phyloP scores from a whole-genome alignment of 164 flowering plant genomes.

The Echeveria elegans region DNA sequence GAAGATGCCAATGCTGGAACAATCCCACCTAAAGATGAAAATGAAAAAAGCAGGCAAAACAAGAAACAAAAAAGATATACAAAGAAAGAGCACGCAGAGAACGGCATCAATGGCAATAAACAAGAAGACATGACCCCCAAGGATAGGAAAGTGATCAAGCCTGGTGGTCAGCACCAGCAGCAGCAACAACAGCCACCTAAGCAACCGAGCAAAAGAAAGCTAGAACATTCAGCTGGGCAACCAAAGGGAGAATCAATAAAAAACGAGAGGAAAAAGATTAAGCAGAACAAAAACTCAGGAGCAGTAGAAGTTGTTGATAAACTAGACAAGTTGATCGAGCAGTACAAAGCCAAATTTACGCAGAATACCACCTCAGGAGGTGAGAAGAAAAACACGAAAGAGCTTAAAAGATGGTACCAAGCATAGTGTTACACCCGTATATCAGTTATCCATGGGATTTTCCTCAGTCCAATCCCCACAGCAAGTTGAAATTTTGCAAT shows the following conservation, averaged over 20 bases:
- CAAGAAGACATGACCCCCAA: constrained; percentile 14
- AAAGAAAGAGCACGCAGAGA: constrained; percentile 12
- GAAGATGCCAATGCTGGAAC: constrained; percentile 16
- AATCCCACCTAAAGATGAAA: constrained; percentile 9
- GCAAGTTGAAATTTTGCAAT: too few species aligned
- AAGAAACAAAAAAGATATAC: constrained; percentile 33
- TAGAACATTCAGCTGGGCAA: constrained; percentile 16
- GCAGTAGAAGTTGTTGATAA: constrained; percentile 51
- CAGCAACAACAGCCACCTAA: background rate
- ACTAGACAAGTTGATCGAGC: constrained; percentile 69
- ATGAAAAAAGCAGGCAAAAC: constrained; percentile 10
- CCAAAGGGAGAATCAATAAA: constrained; percentile 17
- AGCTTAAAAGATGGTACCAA: constrained; percentile 40
- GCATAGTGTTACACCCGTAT: background rate
- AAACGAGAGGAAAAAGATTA: constrained; percentile 21
- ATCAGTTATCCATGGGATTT: background rate
- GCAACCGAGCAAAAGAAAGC: constrained; percentile 33
- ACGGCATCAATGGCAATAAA: constrained; percentile 12
- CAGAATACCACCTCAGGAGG: constrained; percentile 27
- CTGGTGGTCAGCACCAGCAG: constrained; percentile 10
- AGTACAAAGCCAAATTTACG: constrained; percentile 58
- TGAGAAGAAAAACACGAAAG: constrained; percentile 31
- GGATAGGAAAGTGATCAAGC: constrained; percentile 10
- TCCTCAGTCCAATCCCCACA: background rate
- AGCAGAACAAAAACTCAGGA: constrained; percentile 18